phyloP scores from a whole-genome alignment of 2,329 filamentous ascomycete species.

The Leptographium radiaticola region DNA sequence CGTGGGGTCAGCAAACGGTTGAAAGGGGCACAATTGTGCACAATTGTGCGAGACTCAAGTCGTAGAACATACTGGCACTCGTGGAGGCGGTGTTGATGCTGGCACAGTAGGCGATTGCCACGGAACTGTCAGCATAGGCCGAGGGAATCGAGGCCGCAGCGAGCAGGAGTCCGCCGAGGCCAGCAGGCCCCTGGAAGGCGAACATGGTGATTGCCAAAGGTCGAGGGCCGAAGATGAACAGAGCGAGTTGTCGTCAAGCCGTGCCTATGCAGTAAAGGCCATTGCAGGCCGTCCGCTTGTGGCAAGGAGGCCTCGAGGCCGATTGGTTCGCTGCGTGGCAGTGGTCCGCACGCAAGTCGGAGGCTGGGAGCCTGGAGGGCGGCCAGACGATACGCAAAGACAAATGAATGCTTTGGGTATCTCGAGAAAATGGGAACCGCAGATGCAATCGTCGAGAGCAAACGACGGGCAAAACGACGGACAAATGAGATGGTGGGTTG shows the following conservation, averaged over 20 bases:
- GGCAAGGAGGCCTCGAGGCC: not conserved
- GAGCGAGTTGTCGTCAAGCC: not conserved
- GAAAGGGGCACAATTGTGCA: not conserved
- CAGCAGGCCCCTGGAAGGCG: not conserved
- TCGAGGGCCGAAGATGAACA: not conserved
- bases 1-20: not conserved
- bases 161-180: constrained; percentile 7
- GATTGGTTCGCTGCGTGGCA: not conserved
- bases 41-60: not conserved
- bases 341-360: not conserved
- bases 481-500: not conserved
- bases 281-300: constrained; percentile 1
- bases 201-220: constrained; percentile 1
- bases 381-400: constrained; percentile 7
- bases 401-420: constrained; percentile 11
- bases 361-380: too few relatives aligned
- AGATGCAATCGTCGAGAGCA: too few relatives aligned
- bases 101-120: constrained; percentile 30
- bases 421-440: not conserved
- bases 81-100: constrained; percentile 31
- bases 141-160: constrained; percentile 13
- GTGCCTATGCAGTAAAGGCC: constrained; percentile 1
- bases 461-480: not conserved
- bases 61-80: constrained; percentile 25
- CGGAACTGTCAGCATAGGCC: constrained; percentile 15